A percentile compares a stretch with the other conserved stretches of the same genome.
Evolutionary conservation across 805 yeast genomes (phyloP).

Genomic region (Candida gorgasii): DNA sequence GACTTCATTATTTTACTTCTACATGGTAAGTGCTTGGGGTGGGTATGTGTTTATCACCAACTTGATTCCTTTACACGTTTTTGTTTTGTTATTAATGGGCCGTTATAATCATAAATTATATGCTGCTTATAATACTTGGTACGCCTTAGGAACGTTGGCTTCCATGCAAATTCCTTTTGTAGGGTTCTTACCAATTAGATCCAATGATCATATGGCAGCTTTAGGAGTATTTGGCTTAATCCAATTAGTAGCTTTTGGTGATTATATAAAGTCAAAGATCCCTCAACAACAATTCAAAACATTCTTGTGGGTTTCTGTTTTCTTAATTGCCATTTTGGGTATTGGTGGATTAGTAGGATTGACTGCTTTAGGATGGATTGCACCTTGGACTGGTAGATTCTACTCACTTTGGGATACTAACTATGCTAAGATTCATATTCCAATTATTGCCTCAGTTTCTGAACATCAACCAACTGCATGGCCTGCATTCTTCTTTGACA

Average conservation of each 20-base stretch:
- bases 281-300: constrained; percentile 72
- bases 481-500: constrained; percentile 97
- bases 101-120: constrained; percentile 82
- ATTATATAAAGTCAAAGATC: constrained; percentile 73
- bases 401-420: constrained; percentile 97
- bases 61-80: constrained; percentile 93
- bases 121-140: constrained; percentile 95
- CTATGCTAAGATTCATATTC: constrained; percentile 97
- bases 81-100: constrained; percentile 90
- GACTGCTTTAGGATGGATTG: constrained; percentile 89
- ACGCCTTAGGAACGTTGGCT: constrained; percentile 93
- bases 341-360: constrained; percentile 70
- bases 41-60: constrained; percentile 98
- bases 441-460: constrained; percentile 96
- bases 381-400: constrained; percentile 99
- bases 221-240: constrained; percentile 94
- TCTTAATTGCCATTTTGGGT: constrained; percentile 60
- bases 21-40: constrained; percentile 99
- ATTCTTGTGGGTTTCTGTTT: constrained; percentile 61
- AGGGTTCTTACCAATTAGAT: constrained; percentile 93
- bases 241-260: constrained; percentile 86
- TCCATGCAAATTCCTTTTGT: constrained; percentile 99
- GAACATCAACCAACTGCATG: constrained; percentile 99
- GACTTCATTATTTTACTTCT: constrained; percentile 88
- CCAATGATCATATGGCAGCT: constrained; percentile 98